These are phyloP conservation scores for Elongisporangium senticosum DNA, from an alignment of 352 stramenopile species.

Conservation along the genomic window DNA sequence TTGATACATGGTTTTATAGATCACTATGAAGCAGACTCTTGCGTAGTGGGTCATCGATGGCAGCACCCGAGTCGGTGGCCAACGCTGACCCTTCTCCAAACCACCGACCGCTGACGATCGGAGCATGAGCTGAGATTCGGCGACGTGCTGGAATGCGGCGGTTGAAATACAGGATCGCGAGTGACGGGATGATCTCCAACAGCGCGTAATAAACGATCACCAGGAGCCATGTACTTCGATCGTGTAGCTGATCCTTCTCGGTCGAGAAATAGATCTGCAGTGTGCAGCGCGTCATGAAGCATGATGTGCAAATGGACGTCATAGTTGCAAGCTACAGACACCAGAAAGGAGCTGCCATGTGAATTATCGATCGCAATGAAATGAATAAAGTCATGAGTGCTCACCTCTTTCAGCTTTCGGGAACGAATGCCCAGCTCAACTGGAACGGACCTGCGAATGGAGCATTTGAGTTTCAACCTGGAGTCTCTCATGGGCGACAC, in stretches of 20 bases:
- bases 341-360: not conserved
- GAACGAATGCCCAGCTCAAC: conserved; percentile 79
- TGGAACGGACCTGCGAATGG: conserved; percentile 53
- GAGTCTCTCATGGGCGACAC: not conserved
- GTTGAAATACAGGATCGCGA: conserved; percentile 84
- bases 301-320: conserved; percentile 79
- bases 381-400: not conserved
- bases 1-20: not conserved
- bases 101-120: not conserved
- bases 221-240: conserved; percentile 71
- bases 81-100: not conserved
- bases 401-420: conserved; percentile 75
- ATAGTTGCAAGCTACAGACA: conserved; percentile 47
- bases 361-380: not conserved
- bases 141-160: conserved; percentile 55
- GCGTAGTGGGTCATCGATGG: conserved; percentile 23
- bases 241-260: conserved; percentile 66
- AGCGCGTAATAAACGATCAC: conserved; percentile 79
- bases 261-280: conserved; percentile 71
- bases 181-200: conserved; percentile 69
- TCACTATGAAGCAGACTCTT: conserved; percentile 36
- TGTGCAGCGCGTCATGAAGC: conserved; percentile 66
- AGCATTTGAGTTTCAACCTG: not conserved
- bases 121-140: conserved; percentile 2
- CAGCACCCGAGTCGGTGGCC: not conserved